Percentiles rank a stretch among this genome's conserved stretches.
These are phyloP conservation scores for Candida xiaguanensis DNA, from an alignment of 805 yeast species.

Conservation along the genomic window DNA sequence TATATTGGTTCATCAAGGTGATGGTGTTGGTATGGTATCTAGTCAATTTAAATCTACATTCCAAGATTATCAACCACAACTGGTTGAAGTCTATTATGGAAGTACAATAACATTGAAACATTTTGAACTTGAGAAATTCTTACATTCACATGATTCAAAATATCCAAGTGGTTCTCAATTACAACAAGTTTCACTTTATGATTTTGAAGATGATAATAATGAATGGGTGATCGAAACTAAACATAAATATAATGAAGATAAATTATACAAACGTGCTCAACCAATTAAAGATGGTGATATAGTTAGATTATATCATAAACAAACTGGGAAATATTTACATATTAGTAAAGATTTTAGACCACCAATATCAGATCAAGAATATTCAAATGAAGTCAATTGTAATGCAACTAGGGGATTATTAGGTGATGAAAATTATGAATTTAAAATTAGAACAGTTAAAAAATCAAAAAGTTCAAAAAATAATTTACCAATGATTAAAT, in stretches of 20 bases:
- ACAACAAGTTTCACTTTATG: slow-evolving; percentile 77
- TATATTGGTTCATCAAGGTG: slow-evolving; percentile 45
- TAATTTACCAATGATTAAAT: slow-evolving; percentile 32
- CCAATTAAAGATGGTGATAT: slow-evolving; percentile 51
- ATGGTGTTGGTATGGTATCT: slow-evolving; percentile 59
- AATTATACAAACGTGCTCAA: slow-evolving; percentile 29
- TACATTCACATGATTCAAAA: slow-evolving; percentile 68
- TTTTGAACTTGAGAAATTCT: slow-evolving; percentile 62
- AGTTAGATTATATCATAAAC: slow-evolving; percentile 66
- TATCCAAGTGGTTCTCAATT: slow-evolving; percentile 66
- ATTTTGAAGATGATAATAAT: slow-evolving; percentile 58
- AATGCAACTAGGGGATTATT: slow-evolving; percentile 58
- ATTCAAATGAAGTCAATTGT: slow-evolving; percentile 78
- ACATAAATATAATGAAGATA: slow-evolving; percentile 34
- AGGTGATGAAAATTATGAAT: slow-evolving; percentile 69
- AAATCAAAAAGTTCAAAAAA: slow-evolving; percentile 31
- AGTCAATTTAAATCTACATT: slow-evolving; percentile 66
- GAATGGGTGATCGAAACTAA: slow-evolving; percentile 65
- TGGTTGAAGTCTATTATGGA: slow-evolving; percentile 72
- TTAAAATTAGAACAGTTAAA: slow-evolving; percentile 51
- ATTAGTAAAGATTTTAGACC: slow-evolving; percentile 69
- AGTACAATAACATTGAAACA: slow-evolving; percentile 73
- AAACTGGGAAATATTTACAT: slow-evolving; percentile 64
- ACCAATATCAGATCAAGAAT: slow-evolving; percentile 87
- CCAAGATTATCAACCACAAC: slow-evolving; percentile 37